These are phyloP conservation scores for Gynostemma pentaphyllum DNA, from an alignment of 306 rosid genomes.

Conservation along the genomic window DNA sequence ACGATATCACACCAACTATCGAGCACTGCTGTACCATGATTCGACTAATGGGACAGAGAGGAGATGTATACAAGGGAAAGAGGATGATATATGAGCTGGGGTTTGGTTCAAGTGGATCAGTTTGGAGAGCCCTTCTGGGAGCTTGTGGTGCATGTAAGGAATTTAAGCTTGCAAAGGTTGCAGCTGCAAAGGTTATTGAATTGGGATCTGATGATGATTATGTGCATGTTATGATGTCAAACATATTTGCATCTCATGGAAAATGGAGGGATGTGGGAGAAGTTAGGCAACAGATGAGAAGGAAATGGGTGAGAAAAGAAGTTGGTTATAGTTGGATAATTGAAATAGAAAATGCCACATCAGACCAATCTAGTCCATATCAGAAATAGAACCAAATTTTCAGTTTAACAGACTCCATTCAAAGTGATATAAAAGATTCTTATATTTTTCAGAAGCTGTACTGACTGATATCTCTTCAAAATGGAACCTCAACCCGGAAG, in stretches of 20 bases:
- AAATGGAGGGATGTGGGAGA: constrained; percentile 54
- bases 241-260: constrained; percentile 42
- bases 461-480: too few species aligned
- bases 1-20: constrained; percentile 36
- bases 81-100: constrained; percentile 44
- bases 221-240: constrained; percentile 47
- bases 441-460: too few species aligned
- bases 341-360: constrained; percentile 18
- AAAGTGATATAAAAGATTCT: too few species aligned
- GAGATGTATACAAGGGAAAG: constrained; percentile 38
- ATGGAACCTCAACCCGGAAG: too few species aligned
- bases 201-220: constrained; percentile 40
- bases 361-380: neutral
- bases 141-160: constrained; percentile 37
- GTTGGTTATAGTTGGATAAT: constrained; percentile 49
- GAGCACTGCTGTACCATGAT: constrained; percentile 66
- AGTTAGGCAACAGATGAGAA: constrained; percentile 42
- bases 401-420: too few species aligned
- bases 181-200: constrained; percentile 47
- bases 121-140: constrained; percentile 62
- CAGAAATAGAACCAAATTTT: neutral
- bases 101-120: constrained; percentile 35
- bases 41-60: constrained; percentile 59
- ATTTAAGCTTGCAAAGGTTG: constrained; percentile 35
- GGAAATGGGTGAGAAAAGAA: constrained; percentile 37